Base-by-base conservation (phyloP, 441 rosid genomes). In the Pelargonium australe region DNA sequence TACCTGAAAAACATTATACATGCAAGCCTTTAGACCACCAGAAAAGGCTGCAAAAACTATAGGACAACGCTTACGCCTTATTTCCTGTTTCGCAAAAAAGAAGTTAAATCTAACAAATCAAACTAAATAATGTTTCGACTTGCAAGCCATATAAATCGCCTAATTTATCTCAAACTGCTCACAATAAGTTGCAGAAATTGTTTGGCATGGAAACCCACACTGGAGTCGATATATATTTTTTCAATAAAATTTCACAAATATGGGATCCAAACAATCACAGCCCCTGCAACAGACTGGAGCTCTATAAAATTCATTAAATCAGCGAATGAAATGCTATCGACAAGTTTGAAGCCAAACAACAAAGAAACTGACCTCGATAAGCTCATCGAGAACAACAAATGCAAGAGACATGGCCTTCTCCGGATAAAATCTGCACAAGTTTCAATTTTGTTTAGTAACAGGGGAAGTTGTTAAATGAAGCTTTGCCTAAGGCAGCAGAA, bases 1-100 rank as follows among this genome's bases (percentile, higher is more conserved):
- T 79, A 79, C 98, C 95, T 94, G 95, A 69, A 87, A 81, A 37
- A 84, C 87, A 84, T 91, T 89, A 82, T 86, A 85, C 97, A 91
- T 79, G 77, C 95, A 89, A 74, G 97, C 93, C 82, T 94, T 91
- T 0, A 96, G 72, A 81, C 89, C 90, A 0, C 92, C 97, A 75
- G 97, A 94, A 76, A 94, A 77, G 34, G 97, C 86, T 31, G 86
- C 80, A 76, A 91, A 88, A 68, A 89, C 85, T 66, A 89, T 80
- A 19, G 98, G 95, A 79, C 89, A 84, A 47, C 93, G 84, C 82
- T 81, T 84, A 20, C 70, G 68, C 82, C 83, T 85, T 63, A 94
- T 75, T 79, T 85, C 90, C 97, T 89, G 83, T 74, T 31, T 68
- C 12, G 37, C 45, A 67, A 72, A 64, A 41, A 3, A 72, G 55